Evolutionary conservation across 1,284 basidiomycete genomes (phyloP).

Genomic region (Marasmius tenuissimus): DNA sequence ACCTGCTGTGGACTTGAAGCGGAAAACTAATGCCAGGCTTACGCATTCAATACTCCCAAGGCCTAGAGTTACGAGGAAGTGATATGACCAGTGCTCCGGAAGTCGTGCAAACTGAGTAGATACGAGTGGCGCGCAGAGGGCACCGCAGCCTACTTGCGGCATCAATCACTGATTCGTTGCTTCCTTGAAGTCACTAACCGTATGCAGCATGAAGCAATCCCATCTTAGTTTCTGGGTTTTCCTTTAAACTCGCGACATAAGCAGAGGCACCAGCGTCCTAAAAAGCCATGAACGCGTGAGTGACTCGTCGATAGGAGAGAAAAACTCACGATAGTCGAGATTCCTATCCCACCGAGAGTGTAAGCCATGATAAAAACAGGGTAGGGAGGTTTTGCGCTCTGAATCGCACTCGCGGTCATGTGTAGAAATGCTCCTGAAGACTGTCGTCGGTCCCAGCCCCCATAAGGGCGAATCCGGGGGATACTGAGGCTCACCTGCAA

Average conservation of each 20-base stretch:
- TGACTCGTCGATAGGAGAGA: not conserved
- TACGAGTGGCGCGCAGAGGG: conserved; percentile 44
- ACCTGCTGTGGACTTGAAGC: conserved; percentile 48
- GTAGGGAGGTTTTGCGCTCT: conserved; percentile 60
- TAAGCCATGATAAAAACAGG: conserved; percentile 60
- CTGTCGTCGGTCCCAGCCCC: not conserved
- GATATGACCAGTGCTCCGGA: conserved; percentile 40
- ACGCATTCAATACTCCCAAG: conserved; percentile 41
- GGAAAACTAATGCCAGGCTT: conserved; percentile 43
- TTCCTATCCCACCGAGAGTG: conserved; percentile 62
- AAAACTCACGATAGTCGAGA: conserved; percentile 46
- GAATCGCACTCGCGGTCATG: conserved; percentile 48
- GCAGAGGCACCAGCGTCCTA: conserved; percentile 57
- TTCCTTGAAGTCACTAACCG: conserved; percentile 16
- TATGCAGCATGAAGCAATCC: conserved; percentile 56
- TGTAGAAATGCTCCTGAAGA: conserved; percentile 20
- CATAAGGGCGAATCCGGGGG: not conserved
- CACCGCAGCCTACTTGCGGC: conserved; percentile 32
- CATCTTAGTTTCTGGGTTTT: conserved; percentile 52
- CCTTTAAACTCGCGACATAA: conserved; percentile 47
- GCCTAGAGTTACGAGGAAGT: conserved; percentile 52
- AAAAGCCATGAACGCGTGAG: not conserved
- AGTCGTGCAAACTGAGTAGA: conserved; percentile 46
- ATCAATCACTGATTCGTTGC: too few species aligned
- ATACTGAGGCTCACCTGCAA: conserved; percentile 27